These are phyloP conservation scores for Scutellaria barbata DNA, from an alignment of 257 asterid genomes.

Conservation along the genomic window DNA sequence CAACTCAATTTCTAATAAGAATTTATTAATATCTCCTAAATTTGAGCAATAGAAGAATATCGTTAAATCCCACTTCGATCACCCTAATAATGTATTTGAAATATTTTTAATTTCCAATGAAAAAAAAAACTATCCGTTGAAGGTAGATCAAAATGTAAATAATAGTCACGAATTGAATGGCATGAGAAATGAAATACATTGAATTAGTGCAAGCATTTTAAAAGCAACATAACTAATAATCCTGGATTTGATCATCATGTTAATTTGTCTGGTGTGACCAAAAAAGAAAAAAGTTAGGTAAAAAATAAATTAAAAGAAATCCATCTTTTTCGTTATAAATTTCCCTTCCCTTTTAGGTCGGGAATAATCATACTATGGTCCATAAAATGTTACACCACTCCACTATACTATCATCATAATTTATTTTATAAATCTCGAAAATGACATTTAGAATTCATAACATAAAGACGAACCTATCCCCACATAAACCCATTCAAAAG, in stretches of 20 bases:
- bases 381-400: conserved; percentile 34
- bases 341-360: conserved; percentile 35
- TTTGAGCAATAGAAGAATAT: too few species aligned
- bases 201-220: too few species aligned
- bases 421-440: conserved; percentile 34
- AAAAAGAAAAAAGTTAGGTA: background rate
- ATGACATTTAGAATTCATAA: conserved; percentile 40
- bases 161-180: too few species aligned
- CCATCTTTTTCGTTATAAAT: conserved; percentile 28
- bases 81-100: too few species aligned
- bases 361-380: conserved; percentile 44
- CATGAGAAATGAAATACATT: too few species aligned
- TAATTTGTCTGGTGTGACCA: conserved; percentile 30
- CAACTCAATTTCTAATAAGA: too few species aligned
- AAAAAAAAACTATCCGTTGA: too few species aligned
- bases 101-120: too few species aligned
- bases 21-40: too few species aligned
- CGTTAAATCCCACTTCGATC: too few species aligned
- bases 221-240: background rate
- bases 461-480: conserved; percentile 38
- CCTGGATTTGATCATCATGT: conserved; percentile 14
- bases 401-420: conserved; percentile 12
- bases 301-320: conserved; percentile 28
- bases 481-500: conserved; percentile 29
- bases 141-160: too few species aligned